Percentiles rank a stretch among this genome's conserved stretches.
These are phyloP conservation scores for Pichia membranifaciens DNA, from an alignment of 805 yeast genomes.

Conservation along the genomic window DNA sequence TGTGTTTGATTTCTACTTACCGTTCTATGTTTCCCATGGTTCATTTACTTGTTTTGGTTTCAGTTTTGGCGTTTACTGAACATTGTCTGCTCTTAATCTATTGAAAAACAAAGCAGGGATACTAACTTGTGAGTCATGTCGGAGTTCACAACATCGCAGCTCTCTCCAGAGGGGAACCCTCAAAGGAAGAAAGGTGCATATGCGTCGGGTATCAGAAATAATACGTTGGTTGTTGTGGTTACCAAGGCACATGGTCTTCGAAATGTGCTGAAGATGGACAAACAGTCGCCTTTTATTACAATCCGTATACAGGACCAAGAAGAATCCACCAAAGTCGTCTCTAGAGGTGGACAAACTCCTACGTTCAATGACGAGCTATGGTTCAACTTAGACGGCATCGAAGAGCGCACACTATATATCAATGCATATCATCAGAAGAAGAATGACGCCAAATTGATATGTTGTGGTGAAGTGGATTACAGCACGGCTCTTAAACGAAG, in stretches of 20 bases:
- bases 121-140: constrained; percentile 3
- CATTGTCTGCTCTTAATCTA: too few relatives aligned
- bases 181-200: neutral
- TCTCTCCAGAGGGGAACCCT: constrained; percentile 1
- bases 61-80: too few relatives aligned
- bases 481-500: constrained; percentile 62
- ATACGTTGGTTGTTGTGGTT: constrained; percentile 66
- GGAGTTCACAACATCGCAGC: constrained; percentile 9
- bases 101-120: neutral
- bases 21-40: too few relatives aligned
- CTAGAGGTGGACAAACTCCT: constrained; percentile 93
- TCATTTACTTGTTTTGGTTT: neutral
- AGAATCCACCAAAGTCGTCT: constrained; percentile 67
- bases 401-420: constrained; percentile 57
- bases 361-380: constrained; percentile 75
- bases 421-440: constrained; percentile 82
- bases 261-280: constrained; percentile 78
- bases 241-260: constrained; percentile 81
- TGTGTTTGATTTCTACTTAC: neutral
- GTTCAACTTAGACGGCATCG: constrained; percentile 58
- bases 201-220: constrained; percentile 16
- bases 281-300: constrained; percentile 88
- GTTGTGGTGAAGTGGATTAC: constrained; percentile 74
- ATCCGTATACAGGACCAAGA: constrained; percentile 77
- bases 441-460: constrained; percentile 80